A percentile compares a stretch with the other conserved stretches of the same genome.
These are phyloP conservation scores for Saccharomycopsis sp. DNA, from an alignment of 805 yeast species.

Conservation along the genomic window DNA sequence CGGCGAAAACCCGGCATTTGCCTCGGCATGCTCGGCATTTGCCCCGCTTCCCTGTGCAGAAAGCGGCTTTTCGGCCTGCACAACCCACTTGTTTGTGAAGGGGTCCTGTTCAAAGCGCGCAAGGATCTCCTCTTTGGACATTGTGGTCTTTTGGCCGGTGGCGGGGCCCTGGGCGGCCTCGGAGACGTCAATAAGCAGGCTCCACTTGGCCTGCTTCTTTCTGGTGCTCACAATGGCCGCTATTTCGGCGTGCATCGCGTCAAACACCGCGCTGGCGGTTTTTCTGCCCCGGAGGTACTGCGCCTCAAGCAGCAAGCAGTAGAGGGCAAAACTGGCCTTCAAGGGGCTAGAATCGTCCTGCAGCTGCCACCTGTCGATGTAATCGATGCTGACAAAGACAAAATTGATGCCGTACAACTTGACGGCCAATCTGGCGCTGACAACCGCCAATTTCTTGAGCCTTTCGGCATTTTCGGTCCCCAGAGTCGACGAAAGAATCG, in stretches of 20 bases:
- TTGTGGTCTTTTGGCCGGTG: not conserved
- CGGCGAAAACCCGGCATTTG: not conserved
- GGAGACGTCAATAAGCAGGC: not conserved
- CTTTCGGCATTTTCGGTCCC: not conserved
- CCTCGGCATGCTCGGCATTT: not conserved
- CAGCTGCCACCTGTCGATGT: conserved; percentile 39
- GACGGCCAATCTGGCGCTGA: conserved; percentile 23
- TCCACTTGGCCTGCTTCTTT: not conserved
- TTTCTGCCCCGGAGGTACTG: not conserved
- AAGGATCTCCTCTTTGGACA: conserved; percentile 10
- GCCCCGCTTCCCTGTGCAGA: not conserved
- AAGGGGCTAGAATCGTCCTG: conserved; percentile 2
- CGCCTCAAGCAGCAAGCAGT: not conserved
- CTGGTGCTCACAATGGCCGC: not conserved
- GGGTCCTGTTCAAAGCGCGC: not conserved
- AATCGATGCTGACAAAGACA: conserved; percentile 38
- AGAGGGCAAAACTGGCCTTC: not conserved
- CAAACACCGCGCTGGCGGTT: conserved; percentile 10
- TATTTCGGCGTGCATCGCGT: not conserved
- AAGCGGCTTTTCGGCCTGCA: not conserved
- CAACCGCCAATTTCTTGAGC: conserved; percentile 8
- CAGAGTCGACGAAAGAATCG: conserved; percentile 2
- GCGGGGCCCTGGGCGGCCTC: not conserved
- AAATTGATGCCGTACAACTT: conserved; percentile 41
- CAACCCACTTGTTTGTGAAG: conserved; percentile 18